phyloP scores from a whole-genome alignment of 164 flowering plant species.

The Paratinospora sagittata region DNA sequence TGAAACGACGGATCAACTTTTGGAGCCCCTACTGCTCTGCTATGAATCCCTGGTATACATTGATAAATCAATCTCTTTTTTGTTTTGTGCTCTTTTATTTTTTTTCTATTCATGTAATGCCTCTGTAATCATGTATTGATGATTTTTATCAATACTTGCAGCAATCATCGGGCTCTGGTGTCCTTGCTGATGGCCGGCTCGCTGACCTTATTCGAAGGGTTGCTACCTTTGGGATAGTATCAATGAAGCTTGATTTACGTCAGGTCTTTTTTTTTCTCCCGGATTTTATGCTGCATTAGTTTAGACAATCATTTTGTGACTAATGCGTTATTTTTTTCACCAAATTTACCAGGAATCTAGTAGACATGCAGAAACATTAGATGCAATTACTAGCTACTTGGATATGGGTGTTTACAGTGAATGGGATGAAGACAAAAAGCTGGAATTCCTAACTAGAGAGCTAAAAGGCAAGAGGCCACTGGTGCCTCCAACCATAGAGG shows the following conservation, averaged over 20 bases:
- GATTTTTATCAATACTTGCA: constrained; percentile 26
- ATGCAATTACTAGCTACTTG: constrained; percentile 82
- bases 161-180: constrained; percentile 85
- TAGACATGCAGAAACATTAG: constrained; percentile 83
- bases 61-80: not conserved
- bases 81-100: too few relatives aligned
- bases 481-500: constrained; percentile 78
- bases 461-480: constrained; percentile 90
- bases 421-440: constrained; percentile 87
- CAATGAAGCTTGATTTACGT: constrained; percentile 96
- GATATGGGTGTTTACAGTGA: constrained; percentile 90
- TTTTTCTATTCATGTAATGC: not conserved
- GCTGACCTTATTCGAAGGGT: constrained; percentile 89
- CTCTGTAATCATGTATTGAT: constrained; percentile 4
- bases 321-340: constrained; percentile 7
- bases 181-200: constrained; percentile 90
- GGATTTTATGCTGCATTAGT: not conserved
- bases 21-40: constrained; percentile 82
- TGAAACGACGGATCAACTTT: constrained; percentile 70
- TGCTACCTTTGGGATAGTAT: constrained; percentile 80
- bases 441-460: constrained; percentile 76
- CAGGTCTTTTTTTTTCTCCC: constrained; percentile 46
- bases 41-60: constrained; percentile 81
- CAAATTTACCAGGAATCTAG: constrained; percentile 88
- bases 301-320: not conserved